phyloP scores from a whole-genome alignment of 176 grass and related monocot genomes.

The Oryza punctata region DNA sequence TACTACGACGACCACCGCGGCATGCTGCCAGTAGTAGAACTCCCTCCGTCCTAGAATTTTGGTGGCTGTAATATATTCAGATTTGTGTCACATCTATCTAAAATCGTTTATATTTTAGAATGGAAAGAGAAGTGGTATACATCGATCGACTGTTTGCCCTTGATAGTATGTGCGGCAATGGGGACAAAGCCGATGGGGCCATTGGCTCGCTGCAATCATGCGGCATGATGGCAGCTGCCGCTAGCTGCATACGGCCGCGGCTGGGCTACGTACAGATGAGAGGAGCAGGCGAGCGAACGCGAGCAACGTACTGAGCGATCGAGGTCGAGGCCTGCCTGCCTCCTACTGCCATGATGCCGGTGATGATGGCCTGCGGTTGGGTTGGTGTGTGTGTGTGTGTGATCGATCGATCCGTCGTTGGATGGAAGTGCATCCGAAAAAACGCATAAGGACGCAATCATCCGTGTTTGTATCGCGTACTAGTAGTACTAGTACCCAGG shows the following conservation, averaged over 20 bases:
- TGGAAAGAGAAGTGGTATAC: no score
- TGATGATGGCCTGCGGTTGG: constrained; percentile 42
- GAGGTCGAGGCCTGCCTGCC: neutral
- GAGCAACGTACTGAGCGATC: neutral
- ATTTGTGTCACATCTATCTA: no score
- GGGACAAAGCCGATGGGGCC: constrained; percentile 30
- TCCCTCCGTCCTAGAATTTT: no score
- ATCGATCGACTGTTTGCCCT: constrained; percentile 7
- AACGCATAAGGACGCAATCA: constrained; percentile 49
- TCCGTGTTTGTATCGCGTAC: constrained; percentile 27
- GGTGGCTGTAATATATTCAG: no score
- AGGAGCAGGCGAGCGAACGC: neutral
- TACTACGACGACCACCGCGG: neutral
- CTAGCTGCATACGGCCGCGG: constrained; percentile 21
- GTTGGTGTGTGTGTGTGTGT: constrained; percentile 15
- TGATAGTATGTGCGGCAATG: constrained; percentile 33
- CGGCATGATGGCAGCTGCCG: constrained; percentile 26
- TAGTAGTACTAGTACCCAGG: no score
- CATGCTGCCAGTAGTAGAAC: neutral
- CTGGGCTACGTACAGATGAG: neutral
- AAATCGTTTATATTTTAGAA: no score
- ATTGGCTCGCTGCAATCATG: constrained; percentile 47
- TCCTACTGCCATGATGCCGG: neutral
- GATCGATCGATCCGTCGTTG: neutral
- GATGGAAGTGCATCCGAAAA: neutral